A percentile compares a stretch with the other conserved stretches of the same genome.
These are phyloP conservation scores for Avena atlantica DNA, from an alignment of 176 grass and related monocot species.

Conservation along the genomic window DNA sequence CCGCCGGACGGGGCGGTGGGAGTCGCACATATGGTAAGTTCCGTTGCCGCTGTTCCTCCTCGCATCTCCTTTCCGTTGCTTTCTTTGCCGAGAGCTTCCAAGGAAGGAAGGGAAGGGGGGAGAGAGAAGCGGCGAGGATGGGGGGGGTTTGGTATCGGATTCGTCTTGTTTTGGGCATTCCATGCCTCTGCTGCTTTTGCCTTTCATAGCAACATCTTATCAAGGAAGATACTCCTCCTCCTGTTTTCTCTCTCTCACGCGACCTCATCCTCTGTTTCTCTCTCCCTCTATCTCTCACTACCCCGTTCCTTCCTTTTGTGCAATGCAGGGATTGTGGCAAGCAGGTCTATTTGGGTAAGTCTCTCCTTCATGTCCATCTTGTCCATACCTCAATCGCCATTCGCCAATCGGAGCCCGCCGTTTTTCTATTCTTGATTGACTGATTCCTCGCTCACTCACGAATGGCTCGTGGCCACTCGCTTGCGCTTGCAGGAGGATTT, in stretches of 20 bases:
- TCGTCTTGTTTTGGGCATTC: slow-evolving; percentile 66
- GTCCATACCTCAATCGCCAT: slow-evolving; percentile 41
- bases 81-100: slow-evolving; percentile 15
- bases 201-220: slow-evolving; percentile 74
- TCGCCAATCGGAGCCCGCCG: slow-evolving; percentile 45
- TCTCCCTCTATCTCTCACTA: not conserved
- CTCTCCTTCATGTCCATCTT: slow-evolving; percentile 45
- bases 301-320: slow-evolving; percentile 38
- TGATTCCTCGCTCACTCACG: not conserved
- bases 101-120: too few species aligned
- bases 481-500: slow-evolving; percentile 79
- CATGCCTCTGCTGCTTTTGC: slow-evolving; percentile 55
- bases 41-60: slow-evolving; percentile 3
- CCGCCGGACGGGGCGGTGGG: slow-evolving; percentile 93
- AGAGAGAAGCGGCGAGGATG: too few species aligned
- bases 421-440: slow-evolving; percentile 5
- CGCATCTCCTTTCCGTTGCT: not conserved
- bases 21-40: slow-evolving; percentile 96
- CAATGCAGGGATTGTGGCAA: slow-evolving; percentile 99
- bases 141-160: slow-evolving; percentile 39
- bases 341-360: slow-evolving; percentile 99
- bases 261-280: not conserved
- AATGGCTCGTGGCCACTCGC: not conserved
- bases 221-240: slow-evolving; percentile 47
- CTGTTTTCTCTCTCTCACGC: not conserved